Evolutionary conservation across 164 flowering plant genomes (phyloP).

Genomic region (Stephania yunnanensis): DNA sequence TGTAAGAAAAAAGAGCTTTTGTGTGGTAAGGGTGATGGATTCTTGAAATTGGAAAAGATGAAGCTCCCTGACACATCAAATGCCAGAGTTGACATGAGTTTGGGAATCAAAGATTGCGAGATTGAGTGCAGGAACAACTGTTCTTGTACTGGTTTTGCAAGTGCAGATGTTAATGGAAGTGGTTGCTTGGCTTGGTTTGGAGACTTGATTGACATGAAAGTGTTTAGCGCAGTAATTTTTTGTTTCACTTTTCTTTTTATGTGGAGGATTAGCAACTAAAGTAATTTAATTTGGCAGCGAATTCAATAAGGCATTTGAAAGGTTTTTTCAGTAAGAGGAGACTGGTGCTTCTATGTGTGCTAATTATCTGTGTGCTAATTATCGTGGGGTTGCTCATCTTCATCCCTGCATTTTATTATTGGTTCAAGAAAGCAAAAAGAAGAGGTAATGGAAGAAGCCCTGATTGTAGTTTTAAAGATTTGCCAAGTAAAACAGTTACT

Average conservation of each 20-base stretch:
- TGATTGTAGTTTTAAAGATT: not conserved
- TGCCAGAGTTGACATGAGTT: not conserved
- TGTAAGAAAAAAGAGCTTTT: constrained; percentile 5
- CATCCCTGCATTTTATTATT: not conserved
- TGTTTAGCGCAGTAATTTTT: not conserved
- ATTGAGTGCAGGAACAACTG: constrained; percentile 3
- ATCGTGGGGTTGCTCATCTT: not conserved
- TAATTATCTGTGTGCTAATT: not conserved
- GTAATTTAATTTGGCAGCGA: not conserved
- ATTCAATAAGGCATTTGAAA: not conserved
- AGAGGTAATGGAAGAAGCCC: not conserved
- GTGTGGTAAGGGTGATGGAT: constrained; percentile 10
- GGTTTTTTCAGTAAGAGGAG: not conserved
- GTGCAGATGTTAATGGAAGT: constrained; percentile 3
- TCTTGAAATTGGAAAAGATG: constrained; percentile 2
- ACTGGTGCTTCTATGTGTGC: not conserved
- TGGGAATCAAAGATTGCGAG: not conserved
- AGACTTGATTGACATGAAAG: constrained; percentile 4
- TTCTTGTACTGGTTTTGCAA: constrained; percentile 5
- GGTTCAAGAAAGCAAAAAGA: not conserved
- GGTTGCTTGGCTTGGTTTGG: constrained; percentile 4
- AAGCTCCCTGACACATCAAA: constrained; percentile 11
- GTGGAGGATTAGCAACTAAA: not conserved
- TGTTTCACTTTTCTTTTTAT: not conserved
- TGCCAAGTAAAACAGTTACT: not conserved